A percentile compares a stretch with the other conserved stretches of the same genome.
These are phyloP conservation scores for Geranomyces variabilis DNA, from an alignment of 192 early-diverging fungal species.

Conservation along the genomic window DNA sequence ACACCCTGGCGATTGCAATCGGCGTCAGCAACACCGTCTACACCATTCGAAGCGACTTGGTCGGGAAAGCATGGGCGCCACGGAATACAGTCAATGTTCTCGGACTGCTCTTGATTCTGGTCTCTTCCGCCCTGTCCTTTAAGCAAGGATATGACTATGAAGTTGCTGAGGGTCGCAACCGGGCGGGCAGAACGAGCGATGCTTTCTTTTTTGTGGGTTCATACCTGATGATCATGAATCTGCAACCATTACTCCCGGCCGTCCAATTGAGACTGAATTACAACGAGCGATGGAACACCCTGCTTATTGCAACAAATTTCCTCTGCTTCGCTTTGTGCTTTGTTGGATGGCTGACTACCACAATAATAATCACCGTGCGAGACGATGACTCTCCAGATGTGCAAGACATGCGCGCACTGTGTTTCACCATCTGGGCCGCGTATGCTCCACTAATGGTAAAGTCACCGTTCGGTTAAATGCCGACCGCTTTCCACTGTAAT, in stretches of 20 bases:
- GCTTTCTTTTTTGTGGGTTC: not conserved
- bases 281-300: not conserved
- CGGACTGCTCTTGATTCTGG: not conserved
- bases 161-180: not conserved
- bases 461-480: not conserved
- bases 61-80: not conserved
- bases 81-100: not conserved
- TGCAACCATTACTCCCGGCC: not conserved
- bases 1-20: not conserved
- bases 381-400: too few relatives aligned
- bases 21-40: not conserved
- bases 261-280: not conserved
- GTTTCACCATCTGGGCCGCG: not conserved
- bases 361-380: too few relatives aligned
- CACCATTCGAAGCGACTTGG: not conserved
- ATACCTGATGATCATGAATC: not conserved
- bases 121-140: not conserved
- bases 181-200: too few relatives aligned
- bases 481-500: too few relatives aligned
- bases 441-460: not conserved
- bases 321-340: too few relatives aligned
- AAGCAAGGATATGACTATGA: not conserved
- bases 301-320: not conserved
- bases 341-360: too few relatives aligned
- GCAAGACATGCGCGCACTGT: too few relatives aligned